Base-by-base conservation (phyloP, 2,329 filamentous ascomycete genomes). In the Diaporthe helianthi region DNA sequence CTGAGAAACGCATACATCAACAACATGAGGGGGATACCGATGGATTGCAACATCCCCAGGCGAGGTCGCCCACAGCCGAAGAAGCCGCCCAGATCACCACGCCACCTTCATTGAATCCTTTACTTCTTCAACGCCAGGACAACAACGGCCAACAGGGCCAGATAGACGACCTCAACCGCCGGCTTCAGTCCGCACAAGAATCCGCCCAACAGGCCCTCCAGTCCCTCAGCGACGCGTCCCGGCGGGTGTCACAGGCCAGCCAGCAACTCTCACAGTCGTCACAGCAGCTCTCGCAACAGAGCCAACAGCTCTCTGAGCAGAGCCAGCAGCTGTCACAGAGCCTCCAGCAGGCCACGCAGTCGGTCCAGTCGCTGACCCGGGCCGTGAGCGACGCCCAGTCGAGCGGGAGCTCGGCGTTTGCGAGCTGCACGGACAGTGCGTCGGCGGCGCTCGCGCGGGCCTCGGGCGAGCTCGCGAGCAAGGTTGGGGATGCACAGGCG, bases 251-350 rank as follows among this genome's bases (percentile, higher is more conserved):
- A 63, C 78, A 79, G 65, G 76, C 76, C 1, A 76, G 75, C 46
- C 77, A 79, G 60, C 77, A 79, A 64, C 72, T 79, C 24, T 76
- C 75, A 17, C 75, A 76, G 67, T 69, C 71, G 51, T 73, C 73
- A 26, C 75, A 75, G 38, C 75, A 76, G 71, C 73, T 76, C 38
- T 71, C 73, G 22, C 78, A 79, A 69, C 76, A 75, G 31, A 75
- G 73, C 41, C 74, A 75, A 70, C 78, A 76, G 58, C 71, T 76
- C 55, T 71, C 73, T 60, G 69, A 74, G 54, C 17, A 60, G 55
- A 60, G 55, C 55, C 55, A 60, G 22, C 55, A 46, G 29, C n/a
- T 60, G 12, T 60, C 55, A 46, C 41, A 33, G 22, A 73, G 73
- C 51, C 71, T 71, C 3, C 74, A 74, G 61, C 71, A 73, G 69